A percentile compares a stretch with the other conserved stretches of the same genome.
Evolutionary conservation across 2,329 filamentous ascomycete genomes (phyloP).

Genomic region (Beauveria bassiana): DNA sequence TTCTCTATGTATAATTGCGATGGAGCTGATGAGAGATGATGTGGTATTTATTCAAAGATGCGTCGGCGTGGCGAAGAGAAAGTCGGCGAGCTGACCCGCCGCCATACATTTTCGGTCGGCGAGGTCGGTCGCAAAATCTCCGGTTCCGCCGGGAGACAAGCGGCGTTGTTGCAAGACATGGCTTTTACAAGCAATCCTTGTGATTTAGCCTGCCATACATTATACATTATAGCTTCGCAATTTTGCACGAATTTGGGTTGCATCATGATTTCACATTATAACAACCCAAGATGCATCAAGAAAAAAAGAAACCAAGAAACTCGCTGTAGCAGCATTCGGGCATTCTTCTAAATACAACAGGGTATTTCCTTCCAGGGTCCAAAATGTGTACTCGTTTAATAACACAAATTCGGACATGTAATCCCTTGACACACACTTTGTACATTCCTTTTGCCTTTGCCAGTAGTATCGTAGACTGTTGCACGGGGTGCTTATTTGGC

Average conservation of each 20-base stretch:
- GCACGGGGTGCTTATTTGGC: not conserved
- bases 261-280: no score
- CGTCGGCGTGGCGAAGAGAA: not conserved
- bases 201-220: no score
- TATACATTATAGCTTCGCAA: no score
- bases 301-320: no score
- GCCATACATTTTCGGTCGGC: not conserved
- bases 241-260: no score
- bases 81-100: constrained; percentile 6
- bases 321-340: not conserved
- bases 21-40: not conserved
- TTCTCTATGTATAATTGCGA: not conserved
- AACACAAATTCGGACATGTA: no score
- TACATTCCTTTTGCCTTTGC: not conserved
- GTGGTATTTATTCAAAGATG: not conserved
- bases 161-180: not conserved
- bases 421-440: not conserved
- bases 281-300: no score
- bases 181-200: no score
- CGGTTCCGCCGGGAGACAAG: not conserved
- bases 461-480: not conserved
- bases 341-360: not conserved
- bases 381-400: not conserved
- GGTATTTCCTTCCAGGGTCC: not conserved
- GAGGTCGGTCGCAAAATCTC: not conserved